Base-by-base conservation (phyloP, 805 yeast genomes). In the Lachancea cidri region DNA sequence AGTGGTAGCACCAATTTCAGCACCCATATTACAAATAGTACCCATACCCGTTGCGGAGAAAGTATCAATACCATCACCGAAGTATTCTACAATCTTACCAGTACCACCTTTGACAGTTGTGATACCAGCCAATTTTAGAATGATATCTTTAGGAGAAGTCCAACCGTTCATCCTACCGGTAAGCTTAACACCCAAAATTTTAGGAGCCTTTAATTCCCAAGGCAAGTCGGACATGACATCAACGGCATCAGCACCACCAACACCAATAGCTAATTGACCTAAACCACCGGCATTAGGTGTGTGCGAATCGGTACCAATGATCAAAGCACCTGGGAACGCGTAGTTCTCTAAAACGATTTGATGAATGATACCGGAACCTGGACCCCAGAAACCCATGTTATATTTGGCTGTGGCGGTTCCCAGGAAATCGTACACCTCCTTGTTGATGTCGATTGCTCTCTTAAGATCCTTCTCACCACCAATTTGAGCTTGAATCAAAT, bases 211-310 rank as follows among this genome's bases (percentile, higher is more conserved):
- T 63, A 89, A 79, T 73, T 89, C 98, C 98, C 98, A 89, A 43
- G 98, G 83, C 53, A 87, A 76, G 61, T 84, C 83, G 47, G 97
- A 86, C 81, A 89, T 79, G 47, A 87, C 97, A 66, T 89, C 98
- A 54, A 89, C 98, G 49, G 97, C 97, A 68, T 89, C 98, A 53
- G 98, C 98, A 77, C 98, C 98, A 76, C 97, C 98, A 54, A 91
- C 97, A 78, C 97, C 98, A 55, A 89, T 89, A 54, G 97, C 97
- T 60, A 89, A 79, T 72, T 86, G 94, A 73, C 97, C 97, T 61
- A 89, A 77, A 71, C 97, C 97, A 76, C 97, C 97, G 45, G 96
- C 97, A 68, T 89, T 89, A 47, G 97, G 97, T 56, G 97, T 89
- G 71, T 89, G 97, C 25, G 96, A 87, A 72, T 89, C 97, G 43